Conservation (phyloP, 768 basidiomycete species). For the Termitomyces bulborhizus region DNA sequence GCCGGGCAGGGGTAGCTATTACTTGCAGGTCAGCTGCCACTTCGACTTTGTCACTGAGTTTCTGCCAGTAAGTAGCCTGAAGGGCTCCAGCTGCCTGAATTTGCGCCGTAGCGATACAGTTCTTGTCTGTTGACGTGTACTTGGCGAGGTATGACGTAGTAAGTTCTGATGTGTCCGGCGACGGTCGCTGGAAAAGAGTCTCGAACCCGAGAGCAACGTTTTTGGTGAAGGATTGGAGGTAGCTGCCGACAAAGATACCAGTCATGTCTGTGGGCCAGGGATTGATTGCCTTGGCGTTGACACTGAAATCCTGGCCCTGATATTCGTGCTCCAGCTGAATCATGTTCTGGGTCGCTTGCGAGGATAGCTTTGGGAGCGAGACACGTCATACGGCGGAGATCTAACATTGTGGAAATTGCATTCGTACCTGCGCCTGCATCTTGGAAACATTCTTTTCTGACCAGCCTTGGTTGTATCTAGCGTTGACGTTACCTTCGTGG, state of each 20-base stretch:
- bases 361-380: conserved; percentile 51
- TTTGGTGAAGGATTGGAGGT: conserved; percentile 90
- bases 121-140: conserved; percentile 62
- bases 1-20: conserved; percentile 67
- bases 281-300: conserved; percentile 87
- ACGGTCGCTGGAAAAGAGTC: conserved; percentile 73
- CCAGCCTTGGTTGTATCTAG: conserved; percentile 89
- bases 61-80: conserved; percentile 95
- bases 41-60: conserved; percentile 91
- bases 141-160: conserved; percentile 78
- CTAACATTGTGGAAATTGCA: background rate
- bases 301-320: conserved; percentile 77
- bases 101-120: conserved; percentile 93
- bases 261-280: conserved; percentile 83
- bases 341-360: conserved; percentile 80
- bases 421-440: conserved; percentile 75
- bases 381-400: conserved; percentile 11
- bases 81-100: conserved; percentile 76
- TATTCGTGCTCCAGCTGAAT: conserved; percentile 93
- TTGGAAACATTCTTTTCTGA: conserved; percentile 72
- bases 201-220: conserved; percentile 87
- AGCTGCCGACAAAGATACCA: conserved; percentile 88
- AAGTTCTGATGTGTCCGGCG: conserved; percentile 64
- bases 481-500: conserved; percentile 87
- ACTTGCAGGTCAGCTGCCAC: conserved; percentile 93